Evolutionary conservation across 805 yeast species (phyloP), one percentile per base, ranked within the genome.

Genomic region (Metschnikowia picachoensis): DNA sequence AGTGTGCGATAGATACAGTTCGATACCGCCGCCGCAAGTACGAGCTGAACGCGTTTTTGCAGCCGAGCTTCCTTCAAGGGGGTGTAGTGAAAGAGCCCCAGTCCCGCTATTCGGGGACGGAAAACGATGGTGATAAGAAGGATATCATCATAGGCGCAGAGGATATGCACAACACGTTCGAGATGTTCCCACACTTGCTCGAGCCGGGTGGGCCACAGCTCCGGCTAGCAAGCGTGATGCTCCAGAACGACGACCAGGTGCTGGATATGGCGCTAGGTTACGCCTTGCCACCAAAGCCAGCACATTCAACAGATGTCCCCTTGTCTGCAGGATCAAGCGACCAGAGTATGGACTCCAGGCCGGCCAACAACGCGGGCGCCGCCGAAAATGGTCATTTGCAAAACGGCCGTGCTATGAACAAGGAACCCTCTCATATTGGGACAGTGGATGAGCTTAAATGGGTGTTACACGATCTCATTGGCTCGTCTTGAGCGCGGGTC

Each of bases 1-100:
- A 88, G 57, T 78, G 80, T 52, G 80, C 89, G 2, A 77, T 88
- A 37, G 95, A 87, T 58, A 77, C 82, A 2, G 85, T 84, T 7
- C 76, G 83, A 49, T 81, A 80, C 56, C 68, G 90, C 41, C 76
- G 74, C 52, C 69, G 72, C 38, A 77, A 74, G 47, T 68, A 69
- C 58, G 65, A 67, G 39, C 60, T 61, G 44, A 65, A 67, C 51
- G 72, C 66, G 47, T 67, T 69, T 42, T 49, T 68, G 8, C 56
- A 41, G 29, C 49, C 51, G 3, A 56, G 57, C 52, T 61, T 16
- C 63, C 64, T 39, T 13, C 38, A 31, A 14, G 37, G 35, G 12
- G 52, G 44, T 30, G 16, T 14, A 28, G 39, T 7, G 15, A 14
- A 30, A 30, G 14, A 28, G 29, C 27, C 17, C 15, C 12, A 8